Conservation (phyloP, 2,329 filamentous ascomycete genomes). For the Penicillium psychrosexuale region DNA sequence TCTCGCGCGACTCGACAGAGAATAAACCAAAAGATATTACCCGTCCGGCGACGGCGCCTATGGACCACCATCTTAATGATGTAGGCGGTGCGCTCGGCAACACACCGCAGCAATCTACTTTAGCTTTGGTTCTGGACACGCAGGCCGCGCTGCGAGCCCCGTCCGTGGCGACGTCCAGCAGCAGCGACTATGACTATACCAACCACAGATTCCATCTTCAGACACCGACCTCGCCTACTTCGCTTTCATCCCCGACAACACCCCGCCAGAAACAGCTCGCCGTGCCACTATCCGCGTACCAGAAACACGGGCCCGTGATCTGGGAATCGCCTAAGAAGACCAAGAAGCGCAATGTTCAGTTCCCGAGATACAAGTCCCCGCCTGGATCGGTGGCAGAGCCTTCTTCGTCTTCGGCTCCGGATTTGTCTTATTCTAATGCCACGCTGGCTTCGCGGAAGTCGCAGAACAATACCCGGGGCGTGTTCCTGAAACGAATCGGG, state of each 20-base stretch:
- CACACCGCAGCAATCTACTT: background rate
- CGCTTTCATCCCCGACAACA: constrained; percentile 8
- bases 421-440: constrained; percentile 10
- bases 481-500: constrained; percentile 31
- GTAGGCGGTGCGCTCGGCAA: background rate
- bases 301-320: constrained; percentile 36
- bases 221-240: constrained; percentile 1
- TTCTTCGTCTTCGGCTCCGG: constrained; percentile 2
- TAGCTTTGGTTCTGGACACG: background rate
- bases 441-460: constrained; percentile 20
- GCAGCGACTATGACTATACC: constrained; percentile 3
- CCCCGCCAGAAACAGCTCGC: constrained; percentile 29
- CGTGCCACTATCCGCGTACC: constrained; percentile 37
- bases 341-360: constrained; percentile 26
- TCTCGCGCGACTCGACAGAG: constrained; percentile 25
- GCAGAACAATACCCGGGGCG: constrained; percentile 27
- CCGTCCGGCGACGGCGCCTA: constrained; percentile 17
- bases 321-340: constrained; percentile 32
- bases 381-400: background rate
- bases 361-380: constrained; percentile 13
- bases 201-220: constrained; percentile 6
- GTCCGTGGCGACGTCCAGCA: background rate
- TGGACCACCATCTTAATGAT: background rate
- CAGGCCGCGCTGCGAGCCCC: background rate
- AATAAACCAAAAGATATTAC: constrained; percentile 12